Conservation (phyloP, 2,329 filamentous ascomycete species). For the Berkeleyomyces rouxiae region DNA sequence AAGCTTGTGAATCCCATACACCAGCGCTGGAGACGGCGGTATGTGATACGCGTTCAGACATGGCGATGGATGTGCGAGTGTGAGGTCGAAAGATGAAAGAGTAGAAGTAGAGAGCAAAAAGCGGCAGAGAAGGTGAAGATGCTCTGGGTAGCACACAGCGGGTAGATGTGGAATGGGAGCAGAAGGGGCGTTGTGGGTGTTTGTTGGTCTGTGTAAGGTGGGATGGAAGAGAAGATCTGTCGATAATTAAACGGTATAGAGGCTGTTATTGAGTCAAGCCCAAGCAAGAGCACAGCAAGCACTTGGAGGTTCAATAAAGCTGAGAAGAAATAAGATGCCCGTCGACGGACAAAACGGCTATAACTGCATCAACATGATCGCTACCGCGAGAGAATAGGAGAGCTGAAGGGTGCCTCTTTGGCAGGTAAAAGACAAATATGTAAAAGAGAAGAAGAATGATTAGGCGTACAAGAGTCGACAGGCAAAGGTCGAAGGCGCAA, state of each 20-base stretch:
- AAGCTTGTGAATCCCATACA: conserved; percentile 13
- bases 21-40: neutral
- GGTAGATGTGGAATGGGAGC: neutral
- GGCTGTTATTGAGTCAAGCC: neutral
- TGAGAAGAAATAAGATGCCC: conserved; percentile 7
- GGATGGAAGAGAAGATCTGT: neutral
- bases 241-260: neutral
- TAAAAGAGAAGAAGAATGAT: neutral
- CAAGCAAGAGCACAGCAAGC: conserved; percentile 1
- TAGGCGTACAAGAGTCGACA: neutral
- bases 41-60: conserved; percentile 10
- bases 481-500: neutral
- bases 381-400: conserved; percentile 5
- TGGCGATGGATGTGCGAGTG: neutral
- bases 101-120: neutral
- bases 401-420: conserved; percentile 9
- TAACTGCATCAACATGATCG: conserved; percentile 12
- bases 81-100: neutral
- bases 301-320: neutral
- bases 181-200: neutral
- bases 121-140: neutral
- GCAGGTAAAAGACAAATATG: neutral
- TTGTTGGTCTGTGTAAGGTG: neutral
- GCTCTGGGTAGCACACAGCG: neutral
- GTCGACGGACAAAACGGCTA: conserved; percentile 11